phyloP scores from a whole-genome alignment of 345 rosid species.

The Punica granatum region DNA sequence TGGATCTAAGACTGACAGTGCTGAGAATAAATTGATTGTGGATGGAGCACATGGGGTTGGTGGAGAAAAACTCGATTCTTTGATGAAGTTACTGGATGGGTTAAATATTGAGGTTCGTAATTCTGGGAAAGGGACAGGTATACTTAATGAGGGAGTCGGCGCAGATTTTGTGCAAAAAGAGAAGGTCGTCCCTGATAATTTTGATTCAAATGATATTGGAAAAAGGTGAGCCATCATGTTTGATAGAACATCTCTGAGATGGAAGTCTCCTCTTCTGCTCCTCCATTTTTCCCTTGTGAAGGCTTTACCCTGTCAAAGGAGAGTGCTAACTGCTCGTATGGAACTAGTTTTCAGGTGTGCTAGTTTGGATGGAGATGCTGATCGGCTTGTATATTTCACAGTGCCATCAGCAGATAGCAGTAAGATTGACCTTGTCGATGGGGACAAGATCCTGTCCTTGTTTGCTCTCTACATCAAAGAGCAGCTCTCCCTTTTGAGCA shows the following conservation, averaged over 20 bases:
- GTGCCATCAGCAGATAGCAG: conserved; percentile 27
- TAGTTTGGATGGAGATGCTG: conserved; percentile 97
- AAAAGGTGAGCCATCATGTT: conserved; percentile 35
- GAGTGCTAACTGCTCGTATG: conserved; percentile 21
- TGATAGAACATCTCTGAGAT: background rate
- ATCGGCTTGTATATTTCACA: conserved; percentile 70
- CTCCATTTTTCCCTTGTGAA: background rate
- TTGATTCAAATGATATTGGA: conserved; percentile 48
- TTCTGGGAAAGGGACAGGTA: conserved; percentile 60
- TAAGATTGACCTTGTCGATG: conserved; percentile 72
- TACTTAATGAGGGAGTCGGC: conserved; percentile 87
- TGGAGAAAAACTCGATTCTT: conserved; percentile 57
- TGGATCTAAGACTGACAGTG: conserved; percentile 15
- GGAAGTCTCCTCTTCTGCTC: background rate
- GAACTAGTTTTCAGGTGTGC: conserved; percentile 70
- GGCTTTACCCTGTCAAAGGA: background rate
- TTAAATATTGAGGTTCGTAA: conserved; percentile 65
- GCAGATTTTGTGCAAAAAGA: conserved; percentile 98
- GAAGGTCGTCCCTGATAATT: conserved; percentile 67
- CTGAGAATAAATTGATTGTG: conserved; percentile 44
- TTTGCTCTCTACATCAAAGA: conserved; percentile 78
- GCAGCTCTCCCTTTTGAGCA: conserved; percentile 45
- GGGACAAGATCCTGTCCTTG: conserved; percentile 84
- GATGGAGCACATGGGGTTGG: conserved; percentile 97
- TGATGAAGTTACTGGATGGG: conserved; percentile 42